Base-by-base conservation (phyloP, 1,284 basidiomycete genomes). In the Fomitopsis pinicola region DNA sequence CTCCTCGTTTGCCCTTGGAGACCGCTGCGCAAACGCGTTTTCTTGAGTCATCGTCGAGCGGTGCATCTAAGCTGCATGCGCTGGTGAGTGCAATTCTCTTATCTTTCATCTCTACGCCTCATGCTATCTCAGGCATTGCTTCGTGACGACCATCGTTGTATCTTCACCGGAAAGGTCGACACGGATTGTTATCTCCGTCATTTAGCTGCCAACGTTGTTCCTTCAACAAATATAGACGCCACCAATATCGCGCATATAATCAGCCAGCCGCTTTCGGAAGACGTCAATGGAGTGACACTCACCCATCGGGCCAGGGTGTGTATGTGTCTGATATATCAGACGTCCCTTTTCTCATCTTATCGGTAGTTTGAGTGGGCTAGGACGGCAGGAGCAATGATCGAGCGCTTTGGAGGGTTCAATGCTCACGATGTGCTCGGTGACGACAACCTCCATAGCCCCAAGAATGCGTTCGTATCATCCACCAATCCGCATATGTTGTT, bases 211-310 rank as follows among this genome's bases (percentile, higher is more conserved):
- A 8, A 8, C 8, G 22, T 4, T 9, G 45, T 28, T 14, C 45
- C 9, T 38, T 8, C 10, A 9, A 9, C 12, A 28, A n/a, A n/a
- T n/a, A n/a, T n/a, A n/a, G n/a, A n/a, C n/a, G n/a, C n/a, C 36
- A 61, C 62, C 30, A 61, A 59, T 28, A 54, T 63, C 2, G 59
- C 62, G 33, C 62, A 61, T 57, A 63, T 61, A 42, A 61, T 61
- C 57, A 61, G 57, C 59, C 57, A 40, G 50, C n/a, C 50, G 2
- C 15, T 35, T 5, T 15, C 50, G 17, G 50, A 53, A 15, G 46
- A 62, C 33, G 53, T 59, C 17, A 7, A 15, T 17, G 57, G 61
- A 44, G 19, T 38, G 33, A 30, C 42, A 14, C 57, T 50, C 28
- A 42, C 57, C 7, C 44, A 56, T 15, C 54, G 38, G 22, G 53